A percentile compares a stretch with the other conserved stretches of the same genome.
phyloP scores from a whole-genome alignment of 139 green algal genomes.

The Chlamydomonas incerta region DNA sequence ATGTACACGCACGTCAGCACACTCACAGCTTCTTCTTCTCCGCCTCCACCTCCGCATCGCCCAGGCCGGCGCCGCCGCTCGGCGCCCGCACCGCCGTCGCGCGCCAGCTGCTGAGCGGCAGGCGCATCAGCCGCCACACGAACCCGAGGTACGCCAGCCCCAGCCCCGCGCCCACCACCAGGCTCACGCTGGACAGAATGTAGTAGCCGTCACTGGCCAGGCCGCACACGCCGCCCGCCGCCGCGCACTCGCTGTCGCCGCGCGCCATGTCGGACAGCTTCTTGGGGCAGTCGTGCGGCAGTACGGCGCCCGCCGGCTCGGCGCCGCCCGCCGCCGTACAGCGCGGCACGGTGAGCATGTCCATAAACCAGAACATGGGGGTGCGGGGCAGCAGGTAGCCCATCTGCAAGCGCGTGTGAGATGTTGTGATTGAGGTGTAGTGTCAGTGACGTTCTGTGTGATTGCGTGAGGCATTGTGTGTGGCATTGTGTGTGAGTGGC shows the following conservation, averaged over 20 bases:
- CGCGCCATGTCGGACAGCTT: slow-evolving; percentile 44
- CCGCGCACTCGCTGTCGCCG: slow-evolving; percentile 41
- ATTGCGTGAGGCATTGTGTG: too few species aligned
- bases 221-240: slow-evolving; percentile 44
- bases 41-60: neutral
- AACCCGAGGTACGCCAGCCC: slow-evolving; percentile 44
- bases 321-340: slow-evolving; percentile 4
- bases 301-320: neutral
- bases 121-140: slow-evolving; percentile 43
- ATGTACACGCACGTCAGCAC: too few species aligned
- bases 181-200: slow-evolving; percentile 56
- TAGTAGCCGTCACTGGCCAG: slow-evolving; percentile 80
- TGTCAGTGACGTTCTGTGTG: too few species aligned
- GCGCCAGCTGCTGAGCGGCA: slow-evolving; percentile 41
- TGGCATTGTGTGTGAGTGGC: too few species aligned
- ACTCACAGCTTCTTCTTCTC: neutral
- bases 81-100: neutral
- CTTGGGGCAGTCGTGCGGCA: slow-evolving; percentile 39
- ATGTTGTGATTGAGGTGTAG: too few species aligned
- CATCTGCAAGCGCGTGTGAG: slow-evolving; percentile 49
- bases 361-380: slow-evolving; percentile 76
- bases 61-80: neutral
- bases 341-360: slow-evolving; percentile 57
- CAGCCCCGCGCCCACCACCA: slow-evolving; percentile 62
- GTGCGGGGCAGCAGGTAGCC: slow-evolving; percentile 85